Base-by-base conservation (phyloP, 2,329 filamentous ascomycete genomes). In the Berkeleyomyces basicola region DNA sequence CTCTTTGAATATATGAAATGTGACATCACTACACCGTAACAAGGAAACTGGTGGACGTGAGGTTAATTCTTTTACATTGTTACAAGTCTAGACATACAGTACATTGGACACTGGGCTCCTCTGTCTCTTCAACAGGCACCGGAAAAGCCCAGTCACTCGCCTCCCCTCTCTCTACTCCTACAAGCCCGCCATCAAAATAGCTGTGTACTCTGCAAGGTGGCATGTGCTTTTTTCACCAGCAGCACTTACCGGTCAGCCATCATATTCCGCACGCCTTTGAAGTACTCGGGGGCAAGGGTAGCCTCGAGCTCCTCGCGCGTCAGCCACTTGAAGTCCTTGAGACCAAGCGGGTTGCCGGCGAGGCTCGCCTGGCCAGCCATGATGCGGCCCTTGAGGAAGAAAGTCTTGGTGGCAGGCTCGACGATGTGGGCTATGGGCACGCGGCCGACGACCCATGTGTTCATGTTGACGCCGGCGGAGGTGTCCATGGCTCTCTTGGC, bases 341-440 rank as follows among this genome's bases (percentile, higher is more conserved):
- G 78, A 4, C 86, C 87, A 63, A 87, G 80, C 65, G 77, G 76
- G 75, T 93, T 96, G 64, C 77, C 78, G 66, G 78, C 77, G 61
- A 97, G 74, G 72, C 96, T 82, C 39, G 87, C 90, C 76, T 97
- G 93, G n/a, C 93, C 93, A 42, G 91, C 90, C 87, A 97, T 89
- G 73, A 99, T 97, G 66, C 93, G 83, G 59, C 84, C 88, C 79
- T 97, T 97, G 78, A 97, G 83, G 80, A 95, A 96, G 75, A 99
- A 99, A 2, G 85, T 85, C 80, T 96, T 96, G 70, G 87, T 82
- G 61, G 88, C 90, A 63, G 79, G 75, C 67, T 72, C 68, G 67
- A 88, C 78, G 70, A 87, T 76, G 75, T 96, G 87, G 36, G 91
- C 92, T 64, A 96, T 82, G 9, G 93, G 93, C 64, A 87, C 87